Conservation (phyloP, 129 eudicot species). For the Scalesia atractyloides region DNA sequence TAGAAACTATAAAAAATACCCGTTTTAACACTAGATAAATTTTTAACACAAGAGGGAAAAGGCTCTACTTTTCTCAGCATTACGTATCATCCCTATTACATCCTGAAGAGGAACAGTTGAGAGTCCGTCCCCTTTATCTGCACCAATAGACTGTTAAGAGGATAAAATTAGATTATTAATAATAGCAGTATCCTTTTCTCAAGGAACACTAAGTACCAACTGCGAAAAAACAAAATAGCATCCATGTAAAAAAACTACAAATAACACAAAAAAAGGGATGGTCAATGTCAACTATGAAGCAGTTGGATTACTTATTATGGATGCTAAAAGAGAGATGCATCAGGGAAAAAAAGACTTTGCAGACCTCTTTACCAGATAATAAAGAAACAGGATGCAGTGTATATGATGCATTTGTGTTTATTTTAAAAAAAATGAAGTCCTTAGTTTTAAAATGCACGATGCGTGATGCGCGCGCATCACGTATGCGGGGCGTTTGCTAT, state of each 20-base stretch:
- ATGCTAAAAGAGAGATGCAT: neutral
- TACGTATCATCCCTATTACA: conserved; percentile 84
- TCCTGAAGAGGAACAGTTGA: conserved; percentile 66
- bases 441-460: too few species aligned
- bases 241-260: neutral
- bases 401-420: conserved; percentile 14
- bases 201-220: neutral
- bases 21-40: conserved; percentile 1
- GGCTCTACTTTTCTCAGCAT: conserved; percentile 82
- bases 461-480: too few species aligned
- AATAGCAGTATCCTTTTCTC: neutral
- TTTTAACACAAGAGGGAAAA: conserved; percentile 16
- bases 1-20: conserved; percentile 4
- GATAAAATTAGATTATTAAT: conserved; percentile 25
- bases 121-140: conserved; percentile 44
- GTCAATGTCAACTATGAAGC: neutral
- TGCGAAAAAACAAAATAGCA: neutral
- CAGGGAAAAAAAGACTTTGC: neutral
- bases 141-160: conserved; percentile 54
- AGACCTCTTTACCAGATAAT: conserved; percentile 9
- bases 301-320: neutral
- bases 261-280: conserved; percentile 1
- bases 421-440: conserved; percentile 8
- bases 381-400: neutral
- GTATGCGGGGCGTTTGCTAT: too few species aligned